These are phyloP conservation scores for Kokia cookei DNA, from an alignment of 441 rosid genomes.

Conservation along the genomic window DNA sequence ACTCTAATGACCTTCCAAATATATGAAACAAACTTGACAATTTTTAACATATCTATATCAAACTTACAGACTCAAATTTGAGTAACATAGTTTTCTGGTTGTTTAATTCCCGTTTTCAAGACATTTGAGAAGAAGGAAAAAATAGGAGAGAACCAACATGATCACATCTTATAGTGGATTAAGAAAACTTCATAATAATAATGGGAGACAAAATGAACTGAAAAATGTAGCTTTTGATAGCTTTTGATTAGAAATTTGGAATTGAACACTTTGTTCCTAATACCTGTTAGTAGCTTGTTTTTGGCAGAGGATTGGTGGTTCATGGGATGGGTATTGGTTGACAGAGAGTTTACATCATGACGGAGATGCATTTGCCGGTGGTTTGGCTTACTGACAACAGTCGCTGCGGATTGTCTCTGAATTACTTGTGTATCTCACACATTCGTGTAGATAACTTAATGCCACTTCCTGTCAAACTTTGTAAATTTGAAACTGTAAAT, in stretches of 20 bases:
- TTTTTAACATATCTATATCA: background rate
- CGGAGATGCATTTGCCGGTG: conserved; percentile 79
- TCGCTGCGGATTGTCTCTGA: background rate
- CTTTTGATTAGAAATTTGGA: background rate
- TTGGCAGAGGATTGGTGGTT: conserved; percentile 82
- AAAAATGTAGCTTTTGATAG: background rate
- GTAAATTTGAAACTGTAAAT: conserved; percentile 13
- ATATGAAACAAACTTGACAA: background rate
- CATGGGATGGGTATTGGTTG: conserved; percentile 95
- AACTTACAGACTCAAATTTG: background rate
- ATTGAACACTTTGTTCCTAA: background rate
- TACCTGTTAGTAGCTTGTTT: conserved; percentile 10
- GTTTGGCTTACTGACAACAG: conserved; percentile 66
- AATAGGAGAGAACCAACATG: background rate
- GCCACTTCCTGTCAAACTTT: background rate
- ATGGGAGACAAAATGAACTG: background rate
- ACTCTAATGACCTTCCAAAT: background rate
- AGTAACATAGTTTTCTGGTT: background rate
- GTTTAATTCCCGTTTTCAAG: background rate
- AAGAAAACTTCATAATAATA: no score
- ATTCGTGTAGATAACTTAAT: conserved; percentile 10
- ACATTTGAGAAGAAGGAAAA: background rate
- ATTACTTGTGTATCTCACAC: background rate
- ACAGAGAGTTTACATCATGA: conserved; percentile 85
- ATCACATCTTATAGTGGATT: background rate